These are phyloP conservation scores for Suillus subaureus DNA, from an alignment of 768 basidiomycete species.

Conservation along the genomic window DNA sequence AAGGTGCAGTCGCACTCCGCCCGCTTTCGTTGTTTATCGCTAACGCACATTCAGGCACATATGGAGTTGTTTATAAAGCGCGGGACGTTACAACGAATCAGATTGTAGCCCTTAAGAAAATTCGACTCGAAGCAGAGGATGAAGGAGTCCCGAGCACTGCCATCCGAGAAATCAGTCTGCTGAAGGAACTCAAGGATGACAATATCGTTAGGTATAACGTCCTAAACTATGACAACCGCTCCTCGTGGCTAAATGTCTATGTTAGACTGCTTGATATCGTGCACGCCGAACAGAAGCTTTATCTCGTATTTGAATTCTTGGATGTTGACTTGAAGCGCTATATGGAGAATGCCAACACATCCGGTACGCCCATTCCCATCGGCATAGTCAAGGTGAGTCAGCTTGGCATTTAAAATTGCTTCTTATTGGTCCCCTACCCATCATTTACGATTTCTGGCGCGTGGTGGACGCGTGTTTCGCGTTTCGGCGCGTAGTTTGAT, in stretches of 20 bases:
- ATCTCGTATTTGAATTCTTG: conserved; percentile 97
- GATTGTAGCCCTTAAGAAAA: conserved; percentile 98
- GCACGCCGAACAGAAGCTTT: conserved; percentile 95
- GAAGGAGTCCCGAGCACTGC: conserved; percentile 98
- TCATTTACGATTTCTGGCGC: conserved; percentile 25
- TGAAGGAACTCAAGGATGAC: conserved; percentile 96
- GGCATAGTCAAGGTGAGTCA: conserved; percentile 78
- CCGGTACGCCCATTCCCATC: conserved; percentile 69
- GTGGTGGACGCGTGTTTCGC: conserved; percentile 29
- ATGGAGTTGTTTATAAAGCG: conserved; percentile 98
- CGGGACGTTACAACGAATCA: conserved; percentile 75
- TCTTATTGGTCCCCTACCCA: conserved; percentile 4
- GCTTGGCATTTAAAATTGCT: neutral
- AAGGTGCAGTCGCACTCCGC: conserved; percentile 35
- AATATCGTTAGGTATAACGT: conserved; percentile 84
- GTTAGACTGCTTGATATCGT: conserved; percentile 91
- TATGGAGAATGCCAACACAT: conserved; percentile 85
- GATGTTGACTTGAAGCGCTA: conserved; percentile 97
- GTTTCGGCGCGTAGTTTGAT: conserved; percentile 15
- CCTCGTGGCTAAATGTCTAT: conserved; percentile 14
- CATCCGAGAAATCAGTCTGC: conserved; percentile 94
- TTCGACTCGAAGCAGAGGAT: conserved; percentile 96
- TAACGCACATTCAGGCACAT: conserved; percentile 68
- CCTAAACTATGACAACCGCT: conserved; percentile 11
- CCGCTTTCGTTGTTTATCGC: conserved; percentile 11